A percentile compares a stretch with the other conserved stretches of the same genome.
phyloP scores from a whole-genome alignment of 768 basidiomycete species.

The Suillus placidus region DNA sequence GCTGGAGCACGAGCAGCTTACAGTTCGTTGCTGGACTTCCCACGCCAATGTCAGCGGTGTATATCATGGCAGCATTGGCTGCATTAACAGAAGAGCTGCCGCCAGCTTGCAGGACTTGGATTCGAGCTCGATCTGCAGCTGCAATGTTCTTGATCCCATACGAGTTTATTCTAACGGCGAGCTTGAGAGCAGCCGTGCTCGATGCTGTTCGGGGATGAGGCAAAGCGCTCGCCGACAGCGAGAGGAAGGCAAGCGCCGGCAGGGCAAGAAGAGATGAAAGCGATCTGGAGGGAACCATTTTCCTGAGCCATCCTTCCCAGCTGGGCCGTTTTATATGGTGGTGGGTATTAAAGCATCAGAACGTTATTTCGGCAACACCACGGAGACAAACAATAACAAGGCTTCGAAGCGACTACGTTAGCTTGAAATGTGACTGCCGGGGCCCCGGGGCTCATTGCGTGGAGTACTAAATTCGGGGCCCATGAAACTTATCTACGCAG shows the following conservation, averaged over 20 bases:
- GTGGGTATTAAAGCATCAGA: no score
- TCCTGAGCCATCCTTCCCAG: neutral
- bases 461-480: neutral
- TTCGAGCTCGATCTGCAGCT: constrained; percentile 8
- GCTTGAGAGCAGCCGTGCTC: constrained; percentile 2
- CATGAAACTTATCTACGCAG: neutral
- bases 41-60: constrained; percentile 18
- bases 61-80: constrained; percentile 17
- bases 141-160: neutral
- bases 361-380: neutral
- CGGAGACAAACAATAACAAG: neutral
- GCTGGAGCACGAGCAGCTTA: neutral
- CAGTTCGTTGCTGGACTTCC: constrained; percentile 18
- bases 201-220: constrained; percentile 1
- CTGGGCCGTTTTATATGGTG: neutral
- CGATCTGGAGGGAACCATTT: constrained; percentile 12
- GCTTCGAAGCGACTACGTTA: neutral
- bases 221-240: neutral
- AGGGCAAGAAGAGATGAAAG: constrained; percentile 3
- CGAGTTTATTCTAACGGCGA: constrained; percentile 6
- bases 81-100: constrained; percentile 12
- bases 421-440: no score
- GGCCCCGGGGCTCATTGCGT: neutral
- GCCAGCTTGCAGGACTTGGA: neutral
- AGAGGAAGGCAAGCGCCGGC: constrained; percentile 1